Conservation (phyloP, 805 yeast species). For the Starmerella sirachaensis region DNA sequence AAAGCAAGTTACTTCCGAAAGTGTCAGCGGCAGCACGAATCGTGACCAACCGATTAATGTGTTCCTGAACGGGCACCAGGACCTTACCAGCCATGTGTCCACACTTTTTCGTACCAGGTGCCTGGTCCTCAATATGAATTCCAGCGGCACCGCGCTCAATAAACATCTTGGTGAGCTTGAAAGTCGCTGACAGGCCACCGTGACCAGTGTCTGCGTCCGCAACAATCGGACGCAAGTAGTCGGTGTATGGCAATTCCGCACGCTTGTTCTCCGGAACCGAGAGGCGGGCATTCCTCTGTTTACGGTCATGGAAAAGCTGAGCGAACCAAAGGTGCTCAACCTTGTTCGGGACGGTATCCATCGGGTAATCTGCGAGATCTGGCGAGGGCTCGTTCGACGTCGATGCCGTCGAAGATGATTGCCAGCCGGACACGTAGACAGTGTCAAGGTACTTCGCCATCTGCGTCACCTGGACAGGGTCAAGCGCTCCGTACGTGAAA, state of each 20-base stretch:
- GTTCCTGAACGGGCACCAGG: slow-evolving; percentile 94
- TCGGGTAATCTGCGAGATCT: slow-evolving; percentile 95
- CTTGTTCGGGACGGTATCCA: slow-evolving; percentile 97
- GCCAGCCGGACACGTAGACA: slow-evolving; percentile 96
- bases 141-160: slow-evolving; percentile 99
- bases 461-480: slow-evolving; percentile 89
- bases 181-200: slow-evolving; percentile 94
- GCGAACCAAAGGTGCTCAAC: slow-evolving; percentile 95
- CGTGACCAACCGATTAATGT: slow-evolving; percentile 85
- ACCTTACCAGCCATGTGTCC: slow-evolving; percentile 99
- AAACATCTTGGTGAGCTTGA: slow-evolving; percentile 89
- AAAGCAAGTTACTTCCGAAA: slow-evolving; percentile 71
- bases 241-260: slow-evolving; percentile 58
- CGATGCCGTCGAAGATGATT: slow-evolving; percentile 94
- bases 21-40: slow-evolving; percentile 93
- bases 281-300: slow-evolving; percentile 76
- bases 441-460: slow-evolving; percentile 94
- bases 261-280: slow-evolving; percentile 51
- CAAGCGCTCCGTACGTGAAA: slow-evolving; percentile 89
- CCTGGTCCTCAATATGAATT: slow-evolving; percentile 97
- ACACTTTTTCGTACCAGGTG: slow-evolving; percentile 97
- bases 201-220: slow-evolving; percentile 99
- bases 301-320: slow-evolving; percentile 92
- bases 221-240: slow-evolving; percentile 84
- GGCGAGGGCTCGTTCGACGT: slow-evolving; percentile 97